A percentile compares a stretch with the other conserved stretches of the same genome.
Conservation (phyloP, 2,329 filamentous ascomycete genomes). For the Sphaerulina populicola region DNA sequence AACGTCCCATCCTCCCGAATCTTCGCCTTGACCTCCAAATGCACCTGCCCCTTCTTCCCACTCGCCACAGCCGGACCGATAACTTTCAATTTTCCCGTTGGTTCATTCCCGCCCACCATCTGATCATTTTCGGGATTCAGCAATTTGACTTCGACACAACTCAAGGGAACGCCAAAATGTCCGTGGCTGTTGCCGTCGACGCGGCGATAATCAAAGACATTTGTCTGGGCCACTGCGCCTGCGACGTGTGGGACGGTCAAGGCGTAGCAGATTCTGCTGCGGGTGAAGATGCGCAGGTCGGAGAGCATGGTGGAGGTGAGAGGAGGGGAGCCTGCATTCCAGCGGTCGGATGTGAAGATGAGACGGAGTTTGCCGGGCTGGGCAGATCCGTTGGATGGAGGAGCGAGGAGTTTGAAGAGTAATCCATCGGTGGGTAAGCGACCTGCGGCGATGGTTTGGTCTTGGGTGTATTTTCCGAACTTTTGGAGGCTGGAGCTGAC, state of each 20-base stretch:
- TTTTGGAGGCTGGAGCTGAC: constrained; percentile 54
- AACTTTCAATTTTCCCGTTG: constrained; percentile 50
- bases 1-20: constrained; percentile 68
- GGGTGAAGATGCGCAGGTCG: constrained; percentile 72
- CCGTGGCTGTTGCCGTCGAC: constrained; percentile 37
- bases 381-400: constrained; percentile 44
- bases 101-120: constrained; percentile 54
- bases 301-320: constrained; percentile 64
- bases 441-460: constrained; percentile 61
- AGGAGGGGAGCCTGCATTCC: constrained; percentile 52
- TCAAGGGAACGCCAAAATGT: constrained; percentile 78
- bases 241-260: constrained; percentile 76
- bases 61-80: constrained; percentile 66
- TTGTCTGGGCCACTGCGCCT: constrained; percentile 78
- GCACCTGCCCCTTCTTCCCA: constrained; percentile 43
- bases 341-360: constrained; percentile 68
- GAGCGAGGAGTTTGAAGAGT: constrained; percentile 54
- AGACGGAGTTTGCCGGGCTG: constrained; percentile 68
- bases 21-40: constrained; percentile 54
- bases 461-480: constrained; percentile 62
- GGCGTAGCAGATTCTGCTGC: constrained; percentile 75
- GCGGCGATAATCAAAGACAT: constrained; percentile 76
- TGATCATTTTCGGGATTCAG: constrained; percentile 31
- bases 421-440: constrained; percentile 62
- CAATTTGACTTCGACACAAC: constrained; percentile 64